These are phyloP conservation scores for Coemansia sp. DNA, from an alignment of 192 early-diverging fungal genomes.

Conservation along the genomic window DNA sequence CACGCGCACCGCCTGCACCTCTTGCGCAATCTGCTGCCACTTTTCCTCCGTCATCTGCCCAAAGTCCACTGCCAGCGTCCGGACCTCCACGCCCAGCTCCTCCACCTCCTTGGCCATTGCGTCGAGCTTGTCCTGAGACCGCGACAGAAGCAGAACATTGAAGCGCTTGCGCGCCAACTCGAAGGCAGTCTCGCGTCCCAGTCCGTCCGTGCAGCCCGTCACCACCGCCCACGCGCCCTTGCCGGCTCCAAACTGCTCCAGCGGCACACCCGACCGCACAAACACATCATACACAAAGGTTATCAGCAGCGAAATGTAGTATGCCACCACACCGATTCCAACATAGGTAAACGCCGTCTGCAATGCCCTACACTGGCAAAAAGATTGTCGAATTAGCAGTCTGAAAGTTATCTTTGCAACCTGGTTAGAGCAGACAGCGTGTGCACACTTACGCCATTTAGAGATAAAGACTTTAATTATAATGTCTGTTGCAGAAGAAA, in stretches of 20 bases:
- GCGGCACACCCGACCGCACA: slow-evolving; percentile 36
- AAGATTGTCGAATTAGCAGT: background rate
- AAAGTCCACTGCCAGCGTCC: slow-evolving; percentile 82
- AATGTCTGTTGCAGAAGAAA: no score
- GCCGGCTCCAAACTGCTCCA: slow-evolving; percentile 53
- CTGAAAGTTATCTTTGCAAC: no score
- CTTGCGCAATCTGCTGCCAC: slow-evolving; percentile 64
- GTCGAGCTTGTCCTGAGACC: slow-evolving; percentile 80
- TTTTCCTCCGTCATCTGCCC: slow-evolving; percentile 49
- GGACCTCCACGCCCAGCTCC: slow-evolving; percentile 61
- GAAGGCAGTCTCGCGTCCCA: slow-evolving; percentile 91
- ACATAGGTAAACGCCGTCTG: slow-evolving; percentile 45
- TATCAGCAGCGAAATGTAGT: slow-evolving; percentile 41
- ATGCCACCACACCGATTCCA: slow-evolving; percentile 50
- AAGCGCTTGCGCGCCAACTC: slow-evolving; percentile 82
- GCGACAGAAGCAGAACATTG: slow-evolving; percentile 82
- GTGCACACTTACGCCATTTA: no score
- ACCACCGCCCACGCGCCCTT: slow-evolving; percentile 66
- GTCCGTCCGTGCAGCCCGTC: slow-evolving; percentile 95
- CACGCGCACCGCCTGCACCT: slow-evolving; percentile 58
- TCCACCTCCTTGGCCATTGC: slow-evolving; percentile 66
- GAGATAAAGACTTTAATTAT: no score
- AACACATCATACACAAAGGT: slow-evolving; percentile 50
- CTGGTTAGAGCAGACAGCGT: no score
- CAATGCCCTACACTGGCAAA: slow-evolving; percentile 22